Conservation (phyloP, 106 monocot genomes). For the Hemerocallis citrina region DNA sequence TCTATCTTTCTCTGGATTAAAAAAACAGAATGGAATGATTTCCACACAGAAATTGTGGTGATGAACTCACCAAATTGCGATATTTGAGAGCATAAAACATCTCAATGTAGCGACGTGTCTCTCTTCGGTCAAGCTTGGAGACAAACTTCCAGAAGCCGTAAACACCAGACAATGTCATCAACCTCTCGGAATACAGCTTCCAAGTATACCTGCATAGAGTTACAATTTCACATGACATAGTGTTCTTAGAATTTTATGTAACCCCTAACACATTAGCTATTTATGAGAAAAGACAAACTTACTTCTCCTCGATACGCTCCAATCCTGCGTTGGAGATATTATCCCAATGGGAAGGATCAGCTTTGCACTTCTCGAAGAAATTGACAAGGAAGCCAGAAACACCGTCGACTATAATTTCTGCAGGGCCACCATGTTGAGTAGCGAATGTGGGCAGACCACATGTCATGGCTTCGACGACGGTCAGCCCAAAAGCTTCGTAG, state of each 20-base stretch:
- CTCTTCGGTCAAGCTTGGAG: constrained; percentile 40
- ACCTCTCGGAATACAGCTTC: constrained; percentile 62
- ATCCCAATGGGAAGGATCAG: constrained; percentile 2
- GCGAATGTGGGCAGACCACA: constrained; percentile 31
- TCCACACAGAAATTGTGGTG: no score
- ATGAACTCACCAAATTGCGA: constrained; percentile 29
- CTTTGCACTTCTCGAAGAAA: constrained; percentile 14
- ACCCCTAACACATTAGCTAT: neutral
- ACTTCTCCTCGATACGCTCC: constrained; percentile 6
- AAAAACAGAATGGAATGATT: no score
- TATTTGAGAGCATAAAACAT: constrained; percentile 58
- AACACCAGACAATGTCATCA: constrained; percentile 56
- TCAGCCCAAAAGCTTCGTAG: constrained; percentile 70
- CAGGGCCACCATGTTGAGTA: constrained; percentile 1
- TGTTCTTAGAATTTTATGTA: no score
- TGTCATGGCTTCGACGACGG: constrained; percentile 64
- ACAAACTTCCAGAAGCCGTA: constrained; percentile 62
- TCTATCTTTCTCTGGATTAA: no score
- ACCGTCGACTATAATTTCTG: constrained; percentile 8
- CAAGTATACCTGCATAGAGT: constrained; percentile 39
- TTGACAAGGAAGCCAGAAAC: constrained; percentile 5
- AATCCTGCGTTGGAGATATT: constrained; percentile 1
- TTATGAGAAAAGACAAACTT: neutral
- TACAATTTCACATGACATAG: neutral
- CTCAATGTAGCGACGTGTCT: constrained; percentile 54